A percentile compares a stretch with the other conserved stretches of the same genome.
Conservation (phyloP, 352 stramenopile genomes). For the Phytophthora sojae region DNA sequence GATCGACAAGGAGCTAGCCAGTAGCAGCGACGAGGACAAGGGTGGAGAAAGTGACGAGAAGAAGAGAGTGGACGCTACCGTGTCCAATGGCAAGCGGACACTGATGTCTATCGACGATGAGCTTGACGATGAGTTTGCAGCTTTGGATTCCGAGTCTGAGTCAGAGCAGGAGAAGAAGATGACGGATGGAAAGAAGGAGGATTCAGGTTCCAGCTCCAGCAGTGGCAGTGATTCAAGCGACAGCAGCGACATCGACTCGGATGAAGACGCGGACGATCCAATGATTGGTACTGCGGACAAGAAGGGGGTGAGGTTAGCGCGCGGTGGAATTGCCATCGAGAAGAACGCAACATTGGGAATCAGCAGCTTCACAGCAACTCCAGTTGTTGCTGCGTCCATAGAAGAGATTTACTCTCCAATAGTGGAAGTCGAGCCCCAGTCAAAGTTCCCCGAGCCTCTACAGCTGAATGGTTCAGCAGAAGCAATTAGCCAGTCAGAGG, state of each 20-base stretch:
- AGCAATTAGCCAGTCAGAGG: not conserved
- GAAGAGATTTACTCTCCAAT: constrained; percentile 12
- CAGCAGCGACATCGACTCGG: constrained; percentile 40
- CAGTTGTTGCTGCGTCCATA: no score
- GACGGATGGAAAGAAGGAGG: not conserved
- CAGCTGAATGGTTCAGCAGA: constrained; percentile 1
- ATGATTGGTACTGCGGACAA: not conserved
- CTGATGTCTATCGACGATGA: constrained; percentile 45
- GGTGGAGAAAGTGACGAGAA: not conserved
- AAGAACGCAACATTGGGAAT: no score
- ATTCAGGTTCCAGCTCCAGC: constrained; percentile 34
- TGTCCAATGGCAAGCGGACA: not conserved
- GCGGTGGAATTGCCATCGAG: no score
- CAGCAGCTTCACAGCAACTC: no score
- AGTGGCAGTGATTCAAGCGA: constrained; percentile 44
- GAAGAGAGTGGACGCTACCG: not conserved
- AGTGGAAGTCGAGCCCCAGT: not conserved
- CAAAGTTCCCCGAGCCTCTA: constrained; percentile 1
- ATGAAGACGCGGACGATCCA: constrained; percentile 12
- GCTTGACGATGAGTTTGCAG: constrained; percentile 50
- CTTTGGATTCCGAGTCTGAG: constrained; percentile 40
- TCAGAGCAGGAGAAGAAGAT: constrained; percentile 5
- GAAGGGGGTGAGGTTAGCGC: no score
- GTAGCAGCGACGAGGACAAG: not conserved
- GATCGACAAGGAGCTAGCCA: not conserved